Percentiles rank a stretch among this genome's conserved stretches.
phyloP scores from a whole-genome alignment of 352 stramenopile species.

The Phytophthora gonapodyides region DNA sequence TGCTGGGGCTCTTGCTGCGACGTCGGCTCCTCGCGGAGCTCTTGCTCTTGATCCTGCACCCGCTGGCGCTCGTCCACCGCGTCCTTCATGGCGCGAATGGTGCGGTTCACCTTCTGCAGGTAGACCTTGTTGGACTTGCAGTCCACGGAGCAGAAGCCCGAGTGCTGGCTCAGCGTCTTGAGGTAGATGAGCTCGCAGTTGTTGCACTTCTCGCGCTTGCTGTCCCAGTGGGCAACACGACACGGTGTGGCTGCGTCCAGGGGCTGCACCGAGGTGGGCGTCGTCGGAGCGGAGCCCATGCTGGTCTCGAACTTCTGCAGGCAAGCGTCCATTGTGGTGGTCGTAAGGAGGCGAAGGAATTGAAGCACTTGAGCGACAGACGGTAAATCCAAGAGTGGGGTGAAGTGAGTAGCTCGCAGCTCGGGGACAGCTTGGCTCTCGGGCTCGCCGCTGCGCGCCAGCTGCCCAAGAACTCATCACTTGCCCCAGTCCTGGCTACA shows the following conservation, averaged over 20 bases:
- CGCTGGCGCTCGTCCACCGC: constrained; percentile 58
- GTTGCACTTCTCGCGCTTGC: constrained; percentile 82
- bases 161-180: constrained; percentile 75
- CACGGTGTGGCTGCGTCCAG: constrained; percentile 12
- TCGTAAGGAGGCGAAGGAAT: constrained; percentile 18
- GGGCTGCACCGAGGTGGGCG: constrained; percentile 9
- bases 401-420: constrained; percentile 5
- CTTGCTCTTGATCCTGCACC: constrained; percentile 31
- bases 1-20: constrained; percentile 24
- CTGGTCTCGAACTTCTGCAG: constrained; percentile 41
- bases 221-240: constrained; percentile 79
- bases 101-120: constrained; percentile 78
- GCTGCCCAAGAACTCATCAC: constrained; percentile 22
- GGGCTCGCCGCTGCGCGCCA: constrained; percentile 15
- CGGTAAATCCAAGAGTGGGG: constrained; percentile 40
- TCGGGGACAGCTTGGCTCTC: constrained; percentile 20
- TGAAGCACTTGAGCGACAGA: constrained; percentile 27
- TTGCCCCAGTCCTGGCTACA: constrained; percentile 30
- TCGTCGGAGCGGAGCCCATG: constrained; percentile 22
- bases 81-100: constrained; percentile 76
- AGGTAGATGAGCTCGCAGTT: constrained; percentile 89
- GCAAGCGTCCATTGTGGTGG: constrained; percentile 52
- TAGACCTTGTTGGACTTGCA: constrained; percentile 89
- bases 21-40: constrained; percentile 22
- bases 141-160: constrained; percentile 84